These are phyloP conservation scores for Saturnispora besseyi DNA, from an alignment of 805 yeast species.

Conservation along the genomic window DNA sequence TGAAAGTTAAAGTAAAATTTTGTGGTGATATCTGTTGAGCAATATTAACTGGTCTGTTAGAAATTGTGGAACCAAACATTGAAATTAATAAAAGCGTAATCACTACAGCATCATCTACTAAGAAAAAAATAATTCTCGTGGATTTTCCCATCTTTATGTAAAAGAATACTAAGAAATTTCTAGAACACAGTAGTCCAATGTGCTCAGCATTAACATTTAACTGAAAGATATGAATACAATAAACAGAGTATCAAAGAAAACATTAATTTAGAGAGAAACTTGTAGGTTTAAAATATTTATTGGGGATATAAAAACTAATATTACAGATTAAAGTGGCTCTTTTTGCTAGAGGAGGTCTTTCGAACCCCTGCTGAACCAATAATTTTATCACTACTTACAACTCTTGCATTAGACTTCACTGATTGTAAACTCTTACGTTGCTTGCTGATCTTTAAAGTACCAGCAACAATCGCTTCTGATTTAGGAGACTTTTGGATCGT, in stretches of 20 bases:
- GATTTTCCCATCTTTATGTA: not conserved
- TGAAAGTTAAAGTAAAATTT: constrained; percentile 56
- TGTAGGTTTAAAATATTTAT: not conserved
- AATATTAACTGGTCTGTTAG: constrained; percentile 30
- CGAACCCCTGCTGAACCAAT: constrained; percentile 30
- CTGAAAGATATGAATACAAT: not conserved
- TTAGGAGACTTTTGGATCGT: constrained; percentile 25
- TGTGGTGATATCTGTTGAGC: constrained; percentile 61
- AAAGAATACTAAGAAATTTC: not conserved
- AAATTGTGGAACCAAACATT: constrained; percentile 29
- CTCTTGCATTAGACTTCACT: constrained; percentile 17
- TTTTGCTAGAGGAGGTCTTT: constrained; percentile 25
- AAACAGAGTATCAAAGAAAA: not conserved
- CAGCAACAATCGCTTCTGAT: constrained; percentile 14
- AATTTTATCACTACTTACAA: constrained; percentile 24
- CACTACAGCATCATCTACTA: too few relatives aligned
- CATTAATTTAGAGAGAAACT: not conserved
- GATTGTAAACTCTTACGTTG: constrained; percentile 21
- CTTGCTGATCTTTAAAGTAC: constrained; percentile 17
- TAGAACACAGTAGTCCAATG: not conserved
- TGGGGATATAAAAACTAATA: not conserved
- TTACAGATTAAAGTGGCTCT: constrained; percentile 11
- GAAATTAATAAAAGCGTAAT: too few relatives aligned
- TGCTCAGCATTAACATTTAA: not conserved
- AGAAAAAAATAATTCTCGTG: too few relatives aligned